Evolutionary conservation across 1,139 yeast genomes (phyloP), one percentile per base, ranked within the genome.

Genomic region (Hansenula anomala): DNA sequence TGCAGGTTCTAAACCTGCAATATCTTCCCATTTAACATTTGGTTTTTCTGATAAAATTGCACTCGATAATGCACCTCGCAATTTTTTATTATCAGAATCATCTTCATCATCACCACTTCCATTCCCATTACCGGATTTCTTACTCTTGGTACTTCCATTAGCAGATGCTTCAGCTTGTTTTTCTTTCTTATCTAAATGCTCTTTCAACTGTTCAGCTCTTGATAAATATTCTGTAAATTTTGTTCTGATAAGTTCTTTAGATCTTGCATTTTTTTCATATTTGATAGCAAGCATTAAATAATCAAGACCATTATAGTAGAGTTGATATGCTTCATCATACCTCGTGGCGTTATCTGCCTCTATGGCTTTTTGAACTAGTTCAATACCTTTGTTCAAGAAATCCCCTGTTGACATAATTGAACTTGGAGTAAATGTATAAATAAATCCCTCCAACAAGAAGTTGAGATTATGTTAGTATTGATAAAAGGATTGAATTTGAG

Each of bases 261-360:
- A 82, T 54, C 82, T 80, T 30, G 84, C 82, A 61, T 89, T 94
- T 64, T 90, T 92, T 62, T 94, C 99, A 59, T 94, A 92, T 64
- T 94, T 94, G 55, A 94, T 72, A 4, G 98, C 98, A 52, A 89
- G 73, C 96, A 94, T 89, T 52, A 94, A 71, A 62, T 92, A 94
- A 60, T 92, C 98, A 44, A 94, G 71, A 4, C 97, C 97, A 54
- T 86, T 87, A 67, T 86, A 89, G 64, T 94, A 94, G 36, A 88
- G 75, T 44, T 88, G 86, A 61, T 92, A 92, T 0, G 98, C 98
- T 49, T 92, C 97, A 44, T 88, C 96, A 54, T 90, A 92, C 49
- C 84, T 73, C 35, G 94, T 85, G 24, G 90, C 92, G 19, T 88
- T 81, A 60, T 94, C 99, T 8, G 95, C 90, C 58, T 90, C 96